Base-by-base conservation (phyloP, 192 early-diverging fungal species). In the Phlyctochytrium planicorne region DNA sequence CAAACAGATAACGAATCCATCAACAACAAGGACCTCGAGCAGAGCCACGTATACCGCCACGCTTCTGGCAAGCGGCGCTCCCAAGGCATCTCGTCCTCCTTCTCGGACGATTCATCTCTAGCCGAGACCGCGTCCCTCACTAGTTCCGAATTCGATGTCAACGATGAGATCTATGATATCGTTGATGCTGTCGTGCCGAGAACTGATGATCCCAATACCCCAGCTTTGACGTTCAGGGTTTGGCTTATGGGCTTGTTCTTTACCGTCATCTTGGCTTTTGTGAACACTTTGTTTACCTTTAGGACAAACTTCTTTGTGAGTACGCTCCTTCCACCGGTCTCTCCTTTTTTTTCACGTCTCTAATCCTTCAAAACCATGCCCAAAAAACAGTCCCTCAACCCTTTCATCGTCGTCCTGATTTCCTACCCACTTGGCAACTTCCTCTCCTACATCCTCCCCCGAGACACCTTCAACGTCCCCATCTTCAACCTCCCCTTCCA, bases 381-480 rank as follows among this genome's bases (percentile, higher is more conserved):
- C n/a, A 10, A 50, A 50, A n/a, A 52, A 20, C 34, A 71, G 69
- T 30, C 33, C 34, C 33, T 71, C 30, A 71, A 65, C 63, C 52
- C 61, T 25, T 65, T 35, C 27, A 53, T 64, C 35, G 35, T 40
- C 53, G 20, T 71, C 34, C 25, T 94, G 71, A 75, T 92, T 0
- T 75, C 87, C 0, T 93, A 91, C 61, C 90, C 93, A 1, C 61
- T 89, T 2, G 93, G 93, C 1, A 76, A 81, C 27, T 34, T 91
- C 24, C 66, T 90, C 71, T 88, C 90, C 30, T 75, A 78, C 53
- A 63, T 84, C 20, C 69, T 91, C 47, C 90, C 91, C 14, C 77
- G 60, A 2, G 53, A 52, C 14, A 67, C 34, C 56, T 72, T 63
- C 69, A 65, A 55, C 14, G 1, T 71, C 12, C 69, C 69, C 29